Base-by-base conservation (phyloP, 768 basidiomycete genomes). In the Lentinula detonsa region DNA sequence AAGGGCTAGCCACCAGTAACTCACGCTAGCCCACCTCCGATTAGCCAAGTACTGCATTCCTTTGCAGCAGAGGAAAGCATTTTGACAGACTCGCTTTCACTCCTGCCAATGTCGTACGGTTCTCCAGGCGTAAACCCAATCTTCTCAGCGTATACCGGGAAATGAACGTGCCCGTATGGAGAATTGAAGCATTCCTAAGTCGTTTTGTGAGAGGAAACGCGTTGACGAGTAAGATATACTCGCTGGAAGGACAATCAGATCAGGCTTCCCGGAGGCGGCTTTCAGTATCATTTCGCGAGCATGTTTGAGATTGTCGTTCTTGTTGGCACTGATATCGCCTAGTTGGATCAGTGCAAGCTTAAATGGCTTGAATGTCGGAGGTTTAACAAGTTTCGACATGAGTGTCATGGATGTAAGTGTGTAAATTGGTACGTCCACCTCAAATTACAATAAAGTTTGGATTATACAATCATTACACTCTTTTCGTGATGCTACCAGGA, bases 311-410 rank as follows among this genome's bases (percentile, higher is more conserved):
- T 98, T 98, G 15, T 81, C 81, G 0, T 77, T 65, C 74, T 98
- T 98, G 74, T 87, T 82, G 0, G 81, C 65, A 18, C 86, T 81
- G 39, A 91, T 76, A 57, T 76, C 76, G n/a, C 93, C 93, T 4
- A 99, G 83, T 72, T 99, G 97, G 60, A 98, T 84, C 50, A 98
- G 80, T 0, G 95, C 93, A 57, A 99, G 81, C 18, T 81, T 88
- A 74, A 98, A 98, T 2, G 86, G 80, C 66, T 84, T 87, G 71
- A 91, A 79, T 2, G 74, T 60, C 0, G 79, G 78, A 4, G 73
- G 62, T 61, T 66, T 50, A 33, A 53, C 18, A 3, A 62, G 58
- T 37, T 64, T 64, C 57, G 69, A 66, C 72, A 74, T 73, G 50
- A 52, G 15, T 35, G 59, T 35, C 35, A 28, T 52, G 45, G 21